Evolutionary conservation across 2,329 filamentous ascomycete genomes (phyloP), one percentile per base, ranked within the genome.

Genomic region (Fusarium tanahbumbuense): DNA sequence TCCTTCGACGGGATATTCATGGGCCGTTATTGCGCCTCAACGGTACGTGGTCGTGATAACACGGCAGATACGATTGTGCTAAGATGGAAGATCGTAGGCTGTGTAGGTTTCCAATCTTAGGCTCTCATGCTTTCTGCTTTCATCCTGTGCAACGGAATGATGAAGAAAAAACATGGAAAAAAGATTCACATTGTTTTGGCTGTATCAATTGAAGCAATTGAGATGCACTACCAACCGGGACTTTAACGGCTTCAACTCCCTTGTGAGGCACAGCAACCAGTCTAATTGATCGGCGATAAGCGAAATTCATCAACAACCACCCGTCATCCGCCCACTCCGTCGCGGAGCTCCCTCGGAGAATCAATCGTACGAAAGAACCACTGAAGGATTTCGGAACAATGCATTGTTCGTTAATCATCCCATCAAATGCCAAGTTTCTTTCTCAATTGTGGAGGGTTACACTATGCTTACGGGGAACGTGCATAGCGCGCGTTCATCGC

Each of bases 401-500:
- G 16, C 10, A 1, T 37, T n/a, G 34, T 37, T 37, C 34, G 34
- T 37, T n/a, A 37, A 37, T n/a, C 34, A 23, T 50, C 30, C 30
- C 20, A 2, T 37, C 8, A 15, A 25, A 18, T n/a, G 8, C 18
- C 30, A 34, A 16, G 27, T 10, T 28, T 27, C 11, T 13, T 12
- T 8, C 9, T n/a, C 9, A 34, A 28, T 27, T 41, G 57, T 55
- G 60, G 57, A 25, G 8, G 15, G 41, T 55, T 20, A n/a, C 44
- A 28, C 47, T 41, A 11, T 27, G 44, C 53, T 45, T 28, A 53
- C 18, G 22, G 25, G 40, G 42, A 8, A n/a, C 30, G 25, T 64
- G 60, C 49, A 64, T n/a, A 13, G 49, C 10, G 23, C 4, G 28
- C 23, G 60, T 16, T 49, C 45, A 64, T 49, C 42, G 27, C 25